A percentile compares a stretch with the other conserved stretches of the same genome.
Evolutionary conservation across 2,329 filamentous ascomycete species (phyloP).

Genomic region (Rutstroemia sydowiana): DNA sequence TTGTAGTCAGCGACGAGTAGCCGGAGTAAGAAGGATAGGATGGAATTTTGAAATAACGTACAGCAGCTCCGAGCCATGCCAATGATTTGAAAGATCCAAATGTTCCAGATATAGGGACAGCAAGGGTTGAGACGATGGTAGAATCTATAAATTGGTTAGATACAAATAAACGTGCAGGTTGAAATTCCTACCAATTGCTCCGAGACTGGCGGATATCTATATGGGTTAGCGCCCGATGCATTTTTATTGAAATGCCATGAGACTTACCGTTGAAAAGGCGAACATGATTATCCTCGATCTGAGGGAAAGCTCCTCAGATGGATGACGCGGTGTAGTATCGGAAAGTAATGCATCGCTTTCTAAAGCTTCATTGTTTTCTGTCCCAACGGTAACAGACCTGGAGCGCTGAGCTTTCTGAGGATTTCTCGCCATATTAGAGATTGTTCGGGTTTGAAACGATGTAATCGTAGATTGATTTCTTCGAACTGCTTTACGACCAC

Average conservation of each 20-base stretch:
- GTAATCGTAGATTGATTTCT: no score
- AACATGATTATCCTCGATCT: not conserved
- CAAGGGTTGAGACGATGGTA: constrained; percentile 53
- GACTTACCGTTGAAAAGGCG: not conserved
- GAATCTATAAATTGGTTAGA: constrained; percentile 30
- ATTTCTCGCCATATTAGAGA: no score
- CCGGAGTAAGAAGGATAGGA: no score
- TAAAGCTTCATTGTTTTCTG: not conserved
- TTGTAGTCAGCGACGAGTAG: not conserved
- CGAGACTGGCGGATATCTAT: not conserved
- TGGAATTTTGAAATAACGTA: no score
- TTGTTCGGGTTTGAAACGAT: no score
- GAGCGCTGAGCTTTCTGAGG: no score
- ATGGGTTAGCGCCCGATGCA: not conserved
- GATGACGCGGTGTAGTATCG: not conserved
- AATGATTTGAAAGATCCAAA: constrained; percentile 54
- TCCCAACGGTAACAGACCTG: no score
- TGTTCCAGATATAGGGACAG: constrained; percentile 50
- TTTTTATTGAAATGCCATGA: not conserved
- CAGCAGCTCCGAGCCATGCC: constrained; percentile 63
- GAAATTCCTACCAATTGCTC: not conserved
- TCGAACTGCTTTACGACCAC: no score
- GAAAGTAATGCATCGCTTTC: not conserved
- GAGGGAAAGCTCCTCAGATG: not conserved
- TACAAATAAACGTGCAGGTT: not conserved